Conservation (phyloP, 306 rosid genomes). For the Dalbergia cochinchinensis region DNA sequence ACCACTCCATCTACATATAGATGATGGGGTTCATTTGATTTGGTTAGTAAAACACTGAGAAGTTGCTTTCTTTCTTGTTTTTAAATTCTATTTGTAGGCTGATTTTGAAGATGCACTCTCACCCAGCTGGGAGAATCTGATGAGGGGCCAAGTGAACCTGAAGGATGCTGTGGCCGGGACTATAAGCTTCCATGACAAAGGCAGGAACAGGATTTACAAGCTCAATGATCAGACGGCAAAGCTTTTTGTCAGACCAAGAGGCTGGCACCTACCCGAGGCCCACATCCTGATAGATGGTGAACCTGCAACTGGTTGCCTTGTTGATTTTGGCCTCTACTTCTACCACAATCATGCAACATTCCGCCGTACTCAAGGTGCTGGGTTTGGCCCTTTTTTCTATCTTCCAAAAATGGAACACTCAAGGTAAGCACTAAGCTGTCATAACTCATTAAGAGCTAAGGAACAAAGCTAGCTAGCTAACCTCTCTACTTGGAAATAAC, state of each 20-base stretch:
- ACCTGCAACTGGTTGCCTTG: constrained; percentile 85
- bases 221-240: constrained; percentile 81
- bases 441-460: constrained; percentile 12
- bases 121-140: constrained; percentile 94
- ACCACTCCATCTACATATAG: not conserved
- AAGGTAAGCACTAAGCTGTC: constrained; percentile 53
- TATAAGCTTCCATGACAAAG: constrained; percentile 80
- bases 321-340: constrained; percentile 91
- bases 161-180: constrained; percentile 87
- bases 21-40: not conserved
- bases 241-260: constrained; percentile 92
- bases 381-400: constrained; percentile 93
- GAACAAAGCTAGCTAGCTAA: not conserved
- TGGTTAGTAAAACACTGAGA: constrained; percentile 29
- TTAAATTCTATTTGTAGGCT: constrained; percentile 54
- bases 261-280: constrained; percentile 95
- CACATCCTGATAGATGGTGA: constrained; percentile 89
- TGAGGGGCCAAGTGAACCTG: constrained; percentile 87
- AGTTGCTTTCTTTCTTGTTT: not conserved
- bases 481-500: no score
- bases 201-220: constrained; percentile 79
- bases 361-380: constrained; percentile 74
- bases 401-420: constrained; percentile 98
- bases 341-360: constrained; percentile 70
- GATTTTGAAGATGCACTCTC: constrained; percentile 97